phyloP scores from a whole-genome alignment of 1,284 basidiomycete genomes.

The Ceratorhiza oryzae-sativae region DNA sequence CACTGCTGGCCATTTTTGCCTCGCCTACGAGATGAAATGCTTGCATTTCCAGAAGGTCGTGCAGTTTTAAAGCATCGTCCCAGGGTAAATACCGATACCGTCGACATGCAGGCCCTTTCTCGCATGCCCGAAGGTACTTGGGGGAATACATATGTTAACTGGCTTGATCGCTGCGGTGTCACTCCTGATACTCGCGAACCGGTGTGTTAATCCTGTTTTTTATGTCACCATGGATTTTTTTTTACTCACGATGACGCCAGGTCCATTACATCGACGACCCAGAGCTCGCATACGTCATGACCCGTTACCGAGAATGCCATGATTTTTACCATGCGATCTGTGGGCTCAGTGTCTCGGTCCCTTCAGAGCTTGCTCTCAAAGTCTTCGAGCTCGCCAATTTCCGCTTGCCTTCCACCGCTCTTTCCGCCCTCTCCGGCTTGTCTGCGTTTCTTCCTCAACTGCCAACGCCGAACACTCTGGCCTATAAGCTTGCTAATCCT shows the following conservation, averaged over 20 bases:
- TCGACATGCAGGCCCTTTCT: conserved; percentile 75
- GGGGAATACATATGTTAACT: conserved; percentile 87
- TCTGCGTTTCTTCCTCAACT: conserved; percentile 50
- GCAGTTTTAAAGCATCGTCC: conserved; percentile 85
- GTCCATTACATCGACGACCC: conserved; percentile 94
- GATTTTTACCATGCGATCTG: conserved; percentile 94
- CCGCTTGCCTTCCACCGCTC: conserved; percentile 84
- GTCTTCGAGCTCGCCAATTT: conserved; percentile 95
- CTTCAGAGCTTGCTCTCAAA: conserved; percentile 95
- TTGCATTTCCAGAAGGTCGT: conserved; percentile 79
- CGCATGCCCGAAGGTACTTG: conserved; percentile 81
- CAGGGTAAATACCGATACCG: conserved; percentile 76
- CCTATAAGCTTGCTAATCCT: conserved; percentile 26
- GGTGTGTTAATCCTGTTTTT: conserved; percentile 58
- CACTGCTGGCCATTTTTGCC: conserved; percentile 83
- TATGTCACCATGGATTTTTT: background rate
- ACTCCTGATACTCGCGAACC: conserved; percentile 94
- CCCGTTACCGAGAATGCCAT: conserved; percentile 97
- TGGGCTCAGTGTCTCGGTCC: conserved; percentile 86
- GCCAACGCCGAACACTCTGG: conserved; percentile 42
- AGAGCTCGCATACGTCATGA: conserved; percentile 95
- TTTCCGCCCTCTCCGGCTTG: conserved; percentile 75
- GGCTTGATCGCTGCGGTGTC: conserved; percentile 90
- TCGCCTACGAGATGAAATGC: conserved; percentile 80
- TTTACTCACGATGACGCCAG: conserved; percentile 53